Evolutionary conservation across 805 yeast species (phyloP).

Genomic region (Pichia scutulata): DNA sequence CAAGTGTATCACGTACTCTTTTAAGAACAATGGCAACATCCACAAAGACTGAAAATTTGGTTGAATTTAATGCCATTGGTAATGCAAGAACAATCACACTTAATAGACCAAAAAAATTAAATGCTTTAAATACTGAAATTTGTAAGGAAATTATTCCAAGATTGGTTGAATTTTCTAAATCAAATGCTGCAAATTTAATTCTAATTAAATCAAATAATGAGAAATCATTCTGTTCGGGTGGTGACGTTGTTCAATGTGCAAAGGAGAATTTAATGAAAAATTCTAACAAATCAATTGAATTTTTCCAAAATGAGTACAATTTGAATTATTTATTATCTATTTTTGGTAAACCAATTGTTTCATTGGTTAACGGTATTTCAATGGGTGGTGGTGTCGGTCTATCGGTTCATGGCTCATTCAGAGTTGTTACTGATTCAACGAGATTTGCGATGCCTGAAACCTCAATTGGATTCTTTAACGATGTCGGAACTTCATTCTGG

Average conservation of each 20-base stretch:
- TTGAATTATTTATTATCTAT: conserved; percentile 73
- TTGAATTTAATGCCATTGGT: conserved; percentile 52
- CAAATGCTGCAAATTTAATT: conserved; percentile 54
- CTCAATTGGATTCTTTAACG: conserved; percentile 93
- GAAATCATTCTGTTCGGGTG: conserved; percentile 90
- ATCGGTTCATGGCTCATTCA: conserved; percentile 82
- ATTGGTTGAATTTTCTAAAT: conserved; percentile 66
- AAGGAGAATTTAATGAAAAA: conserved; percentile 43
- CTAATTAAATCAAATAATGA: conserved; percentile 60
- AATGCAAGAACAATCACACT: conserved; percentile 67
- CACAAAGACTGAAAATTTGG: conserved; percentile 24
- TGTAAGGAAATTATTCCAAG: conserved; percentile 64
- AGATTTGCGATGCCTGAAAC: conserved; percentile 97
- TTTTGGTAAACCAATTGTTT: conserved; percentile 80
- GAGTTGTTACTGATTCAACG: conserved; percentile 88
- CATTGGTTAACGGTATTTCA: conserved; percentile 83
- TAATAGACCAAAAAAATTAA: conserved; percentile 76
- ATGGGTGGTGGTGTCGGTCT: conserved; percentile 99
- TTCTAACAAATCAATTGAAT: conserved; percentile 44
- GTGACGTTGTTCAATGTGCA: conserved; percentile 84
- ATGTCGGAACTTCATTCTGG: conserved; percentile 90
- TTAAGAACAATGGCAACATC: conserved; percentile 19
- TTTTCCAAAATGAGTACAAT: conserved; percentile 75
- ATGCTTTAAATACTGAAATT: conserved; percentile 77
- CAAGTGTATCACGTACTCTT: background rate